Evolutionary conservation across 164 flowering plant species (phyloP).

Genomic region (Nymphaea thermarum): DNA sequence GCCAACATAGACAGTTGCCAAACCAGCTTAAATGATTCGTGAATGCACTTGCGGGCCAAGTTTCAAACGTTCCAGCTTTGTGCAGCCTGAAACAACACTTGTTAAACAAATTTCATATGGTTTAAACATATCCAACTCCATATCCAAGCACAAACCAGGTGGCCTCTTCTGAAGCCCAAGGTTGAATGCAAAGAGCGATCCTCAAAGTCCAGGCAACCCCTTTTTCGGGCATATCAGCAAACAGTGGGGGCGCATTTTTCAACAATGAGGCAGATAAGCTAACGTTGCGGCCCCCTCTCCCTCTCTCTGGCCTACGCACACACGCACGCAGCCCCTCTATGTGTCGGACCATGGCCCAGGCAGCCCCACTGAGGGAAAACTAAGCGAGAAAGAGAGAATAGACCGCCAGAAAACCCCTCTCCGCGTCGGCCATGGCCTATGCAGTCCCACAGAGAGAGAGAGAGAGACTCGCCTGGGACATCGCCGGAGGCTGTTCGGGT

Average conservation of each 20-base stretch:
- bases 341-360: too few species aligned
- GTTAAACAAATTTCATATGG: slow-evolving; percentile 59
- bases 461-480: too few species aligned
- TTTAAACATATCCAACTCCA: slow-evolving; percentile 31
- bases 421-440: too few species aligned
- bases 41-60: slow-evolving; percentile 66
- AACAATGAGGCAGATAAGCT: too few species aligned
- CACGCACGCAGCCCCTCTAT: too few species aligned
- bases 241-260: slow-evolving; percentile 47
- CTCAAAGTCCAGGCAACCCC: slow-evolving; percentile 68
- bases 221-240: slow-evolving; percentile 59
- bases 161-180: slow-evolving; percentile 37
- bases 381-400: too few species aligned
- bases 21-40: slow-evolving; percentile 30
- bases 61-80: slow-evolving; percentile 30
- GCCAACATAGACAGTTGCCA: slow-evolving; percentile 54
- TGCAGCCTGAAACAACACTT: slow-evolving; percentile 53
- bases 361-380: too few species aligned
- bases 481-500: too few species aligned
- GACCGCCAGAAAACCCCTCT: too few species aligned
- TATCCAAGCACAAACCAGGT: slow-evolving; percentile 43
- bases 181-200: slow-evolving; percentile 57
- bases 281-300: too few species aligned
- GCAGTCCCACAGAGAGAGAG: too few species aligned
- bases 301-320: too few species aligned